A percentile compares a stretch with the other conserved stretches of the same genome.
Evolutionary conservation across 1,284 basidiomycete species (phyloP).

Genomic region (Cutaneotrichosporon dermatis): DNA sequence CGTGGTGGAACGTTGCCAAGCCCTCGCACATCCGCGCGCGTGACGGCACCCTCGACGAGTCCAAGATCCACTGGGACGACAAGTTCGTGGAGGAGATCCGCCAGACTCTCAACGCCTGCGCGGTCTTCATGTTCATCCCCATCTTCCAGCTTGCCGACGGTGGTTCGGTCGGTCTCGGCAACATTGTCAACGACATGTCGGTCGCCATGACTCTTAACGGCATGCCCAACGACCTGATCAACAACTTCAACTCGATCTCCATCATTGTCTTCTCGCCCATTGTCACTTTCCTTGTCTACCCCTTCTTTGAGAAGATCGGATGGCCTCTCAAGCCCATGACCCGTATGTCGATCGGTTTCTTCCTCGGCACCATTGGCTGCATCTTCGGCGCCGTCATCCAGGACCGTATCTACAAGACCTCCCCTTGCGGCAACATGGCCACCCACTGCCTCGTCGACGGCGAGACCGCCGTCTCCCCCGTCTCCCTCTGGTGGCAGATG

Average conservation of each 20-base stretch:
- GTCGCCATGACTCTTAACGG: constrained; percentile 49
- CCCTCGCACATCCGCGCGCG: constrained; percentile 42
- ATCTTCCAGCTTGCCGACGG: constrained; percentile 51
- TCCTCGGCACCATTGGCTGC: constrained; percentile 1
- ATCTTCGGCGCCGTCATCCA: constrained; percentile 29
- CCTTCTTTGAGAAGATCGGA: constrained; percentile 45
- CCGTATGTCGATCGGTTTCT: constrained; percentile 38
- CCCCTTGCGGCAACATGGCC: constrained; percentile 49
- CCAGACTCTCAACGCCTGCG: constrained; percentile 50
- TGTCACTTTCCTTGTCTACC: constrained; percentile 51
- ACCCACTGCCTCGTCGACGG: constrained; percentile 30
- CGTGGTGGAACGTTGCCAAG: constrained; percentile 51
- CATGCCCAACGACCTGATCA: constrained; percentile 52
- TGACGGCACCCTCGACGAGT: constrained; percentile 39
- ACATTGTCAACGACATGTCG: constrained; percentile 48
- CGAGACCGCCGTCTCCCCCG: constrained; percentile 17
- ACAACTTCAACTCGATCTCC: constrained; percentile 52
- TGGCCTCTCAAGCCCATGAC: constrained; percentile 40
- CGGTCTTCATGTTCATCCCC: constrained; percentile 51
- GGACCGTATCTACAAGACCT: constrained; percentile 51
- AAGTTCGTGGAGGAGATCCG: constrained; percentile 52
- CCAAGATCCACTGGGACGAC: constrained; percentile 51
- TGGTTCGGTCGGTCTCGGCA: constrained; percentile 16
- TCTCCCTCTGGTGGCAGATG: constrained; percentile 47
- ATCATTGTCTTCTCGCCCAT: constrained; percentile 51